Conservation (phyloP, 2,329 filamentous ascomycete genomes). For the Stachybotrys echinatus region DNA sequence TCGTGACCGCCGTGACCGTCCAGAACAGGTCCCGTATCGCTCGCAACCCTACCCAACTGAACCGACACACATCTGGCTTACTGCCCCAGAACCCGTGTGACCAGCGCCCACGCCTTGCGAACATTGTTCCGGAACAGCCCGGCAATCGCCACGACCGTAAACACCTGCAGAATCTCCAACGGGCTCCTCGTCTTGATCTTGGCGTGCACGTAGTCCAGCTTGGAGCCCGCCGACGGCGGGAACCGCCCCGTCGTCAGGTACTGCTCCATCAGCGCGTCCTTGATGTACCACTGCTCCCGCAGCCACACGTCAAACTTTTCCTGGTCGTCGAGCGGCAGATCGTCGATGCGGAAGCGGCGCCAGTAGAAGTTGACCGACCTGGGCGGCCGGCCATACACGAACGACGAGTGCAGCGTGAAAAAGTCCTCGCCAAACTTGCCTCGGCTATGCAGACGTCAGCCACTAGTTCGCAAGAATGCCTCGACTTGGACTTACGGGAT, state of each 20-base stretch:
- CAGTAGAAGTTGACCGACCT: slow-evolving; percentile 97
- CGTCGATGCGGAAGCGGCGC: slow-evolving; percentile 74
- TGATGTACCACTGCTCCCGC: slow-evolving; percentile 81
- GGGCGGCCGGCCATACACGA: slow-evolving; percentile 81
- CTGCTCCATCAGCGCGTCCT: slow-evolving; percentile 82
- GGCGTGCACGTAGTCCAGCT: slow-evolving; percentile 49
- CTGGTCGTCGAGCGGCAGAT: slow-evolving; percentile 73
- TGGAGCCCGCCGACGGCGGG: slow-evolving; percentile 58
- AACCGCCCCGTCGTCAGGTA: slow-evolving; percentile 76
- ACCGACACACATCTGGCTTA: no score
- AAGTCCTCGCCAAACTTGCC: slow-evolving; percentile 85
- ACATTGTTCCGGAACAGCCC: slow-evolving; percentile 36
- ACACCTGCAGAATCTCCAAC: slow-evolving; percentile 53
- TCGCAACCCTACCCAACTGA: no score
- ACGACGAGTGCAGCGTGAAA: slow-evolving; percentile 82
- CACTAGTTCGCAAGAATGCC: not conserved
- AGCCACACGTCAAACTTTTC: slow-evolving; percentile 82
- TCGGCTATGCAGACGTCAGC: slow-evolving; percentile 40
- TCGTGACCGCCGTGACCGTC: no score
- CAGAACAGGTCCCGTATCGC: no score
- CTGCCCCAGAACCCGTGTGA: not conserved
- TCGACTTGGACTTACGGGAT: slow-evolving; percentile 62
- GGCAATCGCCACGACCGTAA: slow-evolving; percentile 40
- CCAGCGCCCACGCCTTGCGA: slow-evolving; percentile 14
- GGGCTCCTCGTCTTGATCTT: slow-evolving; percentile 48